Conservation (phyloP, 129 eudicot genomes). For the Calendula officinalis region DNA sequence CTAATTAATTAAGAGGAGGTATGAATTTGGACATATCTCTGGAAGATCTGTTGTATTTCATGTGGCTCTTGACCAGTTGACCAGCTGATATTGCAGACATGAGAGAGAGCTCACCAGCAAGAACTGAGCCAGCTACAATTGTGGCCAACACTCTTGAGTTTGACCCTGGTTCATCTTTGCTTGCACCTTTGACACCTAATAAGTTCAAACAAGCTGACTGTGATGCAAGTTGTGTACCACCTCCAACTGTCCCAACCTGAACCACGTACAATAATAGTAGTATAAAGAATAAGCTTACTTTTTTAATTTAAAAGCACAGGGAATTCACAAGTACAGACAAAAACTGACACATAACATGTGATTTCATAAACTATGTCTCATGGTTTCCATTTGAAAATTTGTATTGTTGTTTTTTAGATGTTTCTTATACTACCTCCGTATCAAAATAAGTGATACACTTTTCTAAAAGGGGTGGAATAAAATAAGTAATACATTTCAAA, state of each 20-base stretch:
- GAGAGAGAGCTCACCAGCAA: constrained; percentile 75
- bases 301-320: background rate
- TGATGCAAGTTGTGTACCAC: constrained; percentile 76
- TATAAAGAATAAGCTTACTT: background rate
- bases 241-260: constrained; percentile 80
- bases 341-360: constrained; percentile 24
- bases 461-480: no score
- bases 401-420: no score
- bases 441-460: no score
- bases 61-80: constrained; percentile 71
- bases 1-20: constrained; percentile 21
- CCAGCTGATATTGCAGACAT: constrained; percentile 81
- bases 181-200: constrained; percentile 75
- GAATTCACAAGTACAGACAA: constrained; percentile 11
- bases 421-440: no score
- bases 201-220: constrained; percentile 79
- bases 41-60: constrained; percentile 73
- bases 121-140: constrained; percentile 69
- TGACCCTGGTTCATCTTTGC: constrained; percentile 55
- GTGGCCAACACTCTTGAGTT: constrained; percentile 65
- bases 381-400: background rate
- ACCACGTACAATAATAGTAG: background rate
- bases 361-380: background rate
- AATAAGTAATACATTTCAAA: no score
- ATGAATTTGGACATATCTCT: constrained; percentile 38